These are phyloP conservation scores for Huntiella decipiens DNA, from an alignment of 2,329 filamentous ascomycete genomes.

Conservation along the genomic window DNA sequence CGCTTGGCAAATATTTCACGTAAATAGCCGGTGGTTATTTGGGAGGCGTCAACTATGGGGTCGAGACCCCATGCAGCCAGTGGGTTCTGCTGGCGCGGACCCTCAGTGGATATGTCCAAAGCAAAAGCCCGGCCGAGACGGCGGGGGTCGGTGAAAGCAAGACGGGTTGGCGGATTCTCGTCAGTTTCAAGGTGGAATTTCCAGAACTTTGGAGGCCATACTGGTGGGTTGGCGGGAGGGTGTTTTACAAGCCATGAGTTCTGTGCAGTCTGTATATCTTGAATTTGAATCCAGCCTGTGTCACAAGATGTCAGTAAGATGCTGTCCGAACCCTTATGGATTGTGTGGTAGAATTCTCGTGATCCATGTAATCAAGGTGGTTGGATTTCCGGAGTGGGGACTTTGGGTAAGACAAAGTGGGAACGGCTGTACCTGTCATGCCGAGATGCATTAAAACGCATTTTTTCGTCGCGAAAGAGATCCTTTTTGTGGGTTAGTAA, in stretches of 20 bases:
- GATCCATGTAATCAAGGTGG: neutral
- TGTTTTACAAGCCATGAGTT: constrained; percentile 63
- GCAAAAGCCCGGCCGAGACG: constrained; percentile 64
- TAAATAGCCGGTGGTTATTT: constrained; percentile 62
- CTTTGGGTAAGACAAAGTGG: neutral
- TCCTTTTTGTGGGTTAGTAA: constrained; percentile 16
- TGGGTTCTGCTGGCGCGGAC: constrained; percentile 59
- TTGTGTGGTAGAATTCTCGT: neutral
- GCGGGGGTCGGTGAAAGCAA: constrained; percentile 70
- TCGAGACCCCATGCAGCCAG: constrained; percentile 87
- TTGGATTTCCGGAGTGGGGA: neutral
- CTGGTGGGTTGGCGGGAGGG: constrained; percentile 31
- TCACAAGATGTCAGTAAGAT: neutral
- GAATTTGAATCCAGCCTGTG: constrained; percentile 70
- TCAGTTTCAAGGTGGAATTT: constrained; percentile 62
- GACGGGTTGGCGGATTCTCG: constrained; percentile 32
- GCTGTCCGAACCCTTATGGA: neutral
- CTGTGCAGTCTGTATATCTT: constrained; percentile 51
- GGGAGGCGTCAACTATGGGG: constrained; percentile 50
- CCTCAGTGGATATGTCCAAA: constrained; percentile 56
- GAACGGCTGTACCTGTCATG: constrained; percentile 32
- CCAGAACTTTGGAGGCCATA: constrained; percentile 78
- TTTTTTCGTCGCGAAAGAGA: constrained; percentile 49
- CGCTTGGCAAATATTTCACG: constrained; percentile 50
- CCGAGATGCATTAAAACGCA: constrained; percentile 84